These are phyloP conservation scores for Capronia epimyces DNA, from an alignment of 2,329 filamentous ascomycete species.

Conservation along the genomic window DNA sequence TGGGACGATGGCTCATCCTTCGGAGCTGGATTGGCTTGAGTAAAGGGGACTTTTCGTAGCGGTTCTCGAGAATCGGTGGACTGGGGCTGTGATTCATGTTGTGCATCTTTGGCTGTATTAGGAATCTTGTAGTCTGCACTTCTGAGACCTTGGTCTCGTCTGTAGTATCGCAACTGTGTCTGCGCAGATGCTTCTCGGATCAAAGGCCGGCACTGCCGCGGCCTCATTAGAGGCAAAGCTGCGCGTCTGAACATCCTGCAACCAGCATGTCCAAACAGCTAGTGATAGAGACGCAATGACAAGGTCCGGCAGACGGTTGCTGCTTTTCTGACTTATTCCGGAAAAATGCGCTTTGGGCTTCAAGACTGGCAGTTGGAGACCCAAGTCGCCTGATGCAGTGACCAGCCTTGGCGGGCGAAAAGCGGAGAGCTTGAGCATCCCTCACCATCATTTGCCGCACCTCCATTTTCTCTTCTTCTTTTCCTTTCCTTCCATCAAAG, in stretches of 20 bases:
- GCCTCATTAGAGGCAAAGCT: conserved; percentile 42
- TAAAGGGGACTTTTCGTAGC: conserved; percentile 16
- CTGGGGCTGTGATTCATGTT: not conserved
- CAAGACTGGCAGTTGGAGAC: too few relatives aligned
- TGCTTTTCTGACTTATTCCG: not conserved
- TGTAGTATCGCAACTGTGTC: conserved; percentile 38
- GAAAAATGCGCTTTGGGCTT: too few relatives aligned
- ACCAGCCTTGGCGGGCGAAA: too few relatives aligned
- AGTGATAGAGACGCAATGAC: not conserved
- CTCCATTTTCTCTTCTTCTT: conserved; percentile 27
- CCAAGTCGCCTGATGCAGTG: too few relatives aligned
- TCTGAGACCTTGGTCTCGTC: conserved; percentile 35
- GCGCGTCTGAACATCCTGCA: conserved; percentile 42
- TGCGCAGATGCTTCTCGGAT: conserved; percentile 34
- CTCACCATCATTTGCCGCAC: conserved; percentile 9
- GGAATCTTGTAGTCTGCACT: conserved; percentile 27
- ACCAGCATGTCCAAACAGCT: conserved; percentile 15
- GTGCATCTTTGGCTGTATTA: conserved; percentile 3
- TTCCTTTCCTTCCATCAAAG: conserved; percentile 40
- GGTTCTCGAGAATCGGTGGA: conserved; percentile 9
- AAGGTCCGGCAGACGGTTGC: not conserved
- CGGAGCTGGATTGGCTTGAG: conserved; percentile 2
- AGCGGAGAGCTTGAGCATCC: not conserved
- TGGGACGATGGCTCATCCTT: conserved; percentile 7
- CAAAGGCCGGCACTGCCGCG: conserved; percentile 30